Base-by-base conservation (phyloP, 192 early-diverging fungal genomes). In the Chytriomyces confervae region DNA sequence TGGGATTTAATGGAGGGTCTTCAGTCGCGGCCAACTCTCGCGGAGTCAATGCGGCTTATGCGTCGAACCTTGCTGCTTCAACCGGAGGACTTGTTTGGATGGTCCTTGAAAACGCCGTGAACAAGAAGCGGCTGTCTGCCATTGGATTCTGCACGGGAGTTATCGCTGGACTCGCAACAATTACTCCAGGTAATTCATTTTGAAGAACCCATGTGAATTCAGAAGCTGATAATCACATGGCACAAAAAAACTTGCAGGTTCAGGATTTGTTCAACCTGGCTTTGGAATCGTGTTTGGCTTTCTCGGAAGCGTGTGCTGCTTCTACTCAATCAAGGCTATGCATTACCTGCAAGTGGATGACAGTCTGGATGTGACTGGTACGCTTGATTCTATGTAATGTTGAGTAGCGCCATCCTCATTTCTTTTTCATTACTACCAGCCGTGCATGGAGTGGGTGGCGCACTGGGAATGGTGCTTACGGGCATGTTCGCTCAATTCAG, bases 401-500 rank as follows among this genome's bases (percentile, higher is more conserved):
- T 36, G 36, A 36, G 36, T 36, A 36, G 36, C 36, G 36, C 36
- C 36, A 36, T 36, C 36, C 36, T 36, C 36, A 18, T 61, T 61
- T 61, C 23, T 95, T 27, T 93, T 93, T 78, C 92, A 91, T 10
- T 36, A n/a, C n/a, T n/a, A 36, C 36, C 36, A 36, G 92, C 91
- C 29, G 82, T 89, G 9, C 89, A 90, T 82, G 87, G 86, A 57
- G 81, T 90, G 70, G 89, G 87, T 57, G 89, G 89, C 46, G 93
- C 91, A 91, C 92, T 68, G 53, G 97, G 97, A 57, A 90, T 91
- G 72, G 79, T 98, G n/a, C 82, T 96, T 27, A 96, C 96, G 5
- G 97, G 96, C 76, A 69, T 98, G 24, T 98, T 97, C 86, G 96
- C 97, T 24, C 86, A 94, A 77, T 84, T 88, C 50, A 87, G 80